A percentile compares a stretch with the other conserved stretches of the same genome.
Evolutionary conservation across 257 asterid species (phyloP).

Genomic region (Nicotiana tabacum): DNA sequence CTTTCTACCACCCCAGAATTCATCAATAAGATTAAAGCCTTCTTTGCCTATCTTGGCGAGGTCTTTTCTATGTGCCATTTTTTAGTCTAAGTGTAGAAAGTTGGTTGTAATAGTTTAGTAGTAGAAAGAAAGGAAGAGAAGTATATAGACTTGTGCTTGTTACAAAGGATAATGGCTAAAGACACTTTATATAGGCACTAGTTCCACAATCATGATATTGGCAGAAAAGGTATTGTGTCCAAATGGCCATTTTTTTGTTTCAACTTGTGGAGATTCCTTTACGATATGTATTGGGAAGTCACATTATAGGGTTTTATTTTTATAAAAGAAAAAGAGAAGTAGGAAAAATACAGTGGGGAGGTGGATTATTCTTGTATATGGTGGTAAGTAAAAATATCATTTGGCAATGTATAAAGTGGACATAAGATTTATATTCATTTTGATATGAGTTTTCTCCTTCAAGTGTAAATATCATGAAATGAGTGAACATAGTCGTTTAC

Average conservation of each 20-base stretch:
- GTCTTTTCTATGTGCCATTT: not conserved
- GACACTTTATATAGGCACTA: constrained; percentile 12
- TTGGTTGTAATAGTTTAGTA: not conserved
- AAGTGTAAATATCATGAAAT: not conserved
- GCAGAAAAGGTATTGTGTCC: not conserved
- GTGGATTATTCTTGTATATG: not conserved
- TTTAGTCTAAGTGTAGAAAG: not conserved
- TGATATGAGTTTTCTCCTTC: not conserved
- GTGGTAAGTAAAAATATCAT: not conserved
- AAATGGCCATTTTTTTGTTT: no score
- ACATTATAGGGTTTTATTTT: not conserved
- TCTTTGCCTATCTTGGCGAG: not conserved
- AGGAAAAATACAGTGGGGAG: not conserved
- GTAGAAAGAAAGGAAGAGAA: not conserved
- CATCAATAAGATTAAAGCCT: not conserved
- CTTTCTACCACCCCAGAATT: not conserved
- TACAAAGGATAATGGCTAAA: not conserved
- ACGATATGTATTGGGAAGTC: constrained; percentile 15
- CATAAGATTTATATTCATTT: not conserved
- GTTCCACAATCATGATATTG: not conserved
- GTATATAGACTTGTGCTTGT: not conserved
- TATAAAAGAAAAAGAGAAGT: not conserved
- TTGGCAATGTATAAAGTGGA: not conserved
- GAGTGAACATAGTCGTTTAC: no score
- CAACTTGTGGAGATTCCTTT: constrained; percentile 26